Evolutionary conservation across 2,329 filamentous ascomycete genomes (phyloP), one percentile per base, ranked within the genome.

Genomic region (Colletotrichum siamense): DNA sequence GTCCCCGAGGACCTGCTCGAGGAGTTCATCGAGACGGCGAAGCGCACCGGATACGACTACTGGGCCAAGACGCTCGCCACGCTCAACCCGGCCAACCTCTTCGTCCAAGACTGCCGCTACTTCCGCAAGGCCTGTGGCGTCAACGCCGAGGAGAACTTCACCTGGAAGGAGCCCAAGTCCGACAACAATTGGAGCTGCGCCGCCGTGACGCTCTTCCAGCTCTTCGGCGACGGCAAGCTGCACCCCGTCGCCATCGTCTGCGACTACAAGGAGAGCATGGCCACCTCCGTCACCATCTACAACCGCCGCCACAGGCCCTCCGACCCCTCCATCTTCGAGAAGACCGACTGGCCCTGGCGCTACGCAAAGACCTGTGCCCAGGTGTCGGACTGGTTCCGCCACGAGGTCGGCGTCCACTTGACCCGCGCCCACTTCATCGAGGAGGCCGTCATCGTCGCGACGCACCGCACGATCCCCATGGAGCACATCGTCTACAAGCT

Each of bases 331-430:
- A 81, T 1, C 34, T 78, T 80, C 24, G 85, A 89, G 76, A 84
- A 83, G 67, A 79, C 81, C 2, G 88, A 90, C 80, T 90, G 87
- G 87, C 83, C 88, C 0, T 90, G 89, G 88, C 82, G 89, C 61
- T 90, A 89, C 78, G 88, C 89, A 24, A 90, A 90, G 80, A 88
- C 85, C 1, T 89, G 86, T 63, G 85, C 85, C 3, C 88, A 89
- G 73, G 83, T 85, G 2, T 83, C 86, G 2, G 88, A 90, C 80
- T 90, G 88, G 88, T 80, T 85, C 68, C 83, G 85, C 6, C 88
- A 90, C 75, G 88, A 90, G 79, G 76, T 89, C 18, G 81, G 81
- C 6, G 84, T 89, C 4, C 89, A 90, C 74, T 83, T 90, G 8
- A 85, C 83, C 6, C 80, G 87, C 15, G 84, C 86, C 0, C 88